Conservation (phyloP, 768 basidiomycete genomes). For the Rhodotorula taiwanensis region DNA sequence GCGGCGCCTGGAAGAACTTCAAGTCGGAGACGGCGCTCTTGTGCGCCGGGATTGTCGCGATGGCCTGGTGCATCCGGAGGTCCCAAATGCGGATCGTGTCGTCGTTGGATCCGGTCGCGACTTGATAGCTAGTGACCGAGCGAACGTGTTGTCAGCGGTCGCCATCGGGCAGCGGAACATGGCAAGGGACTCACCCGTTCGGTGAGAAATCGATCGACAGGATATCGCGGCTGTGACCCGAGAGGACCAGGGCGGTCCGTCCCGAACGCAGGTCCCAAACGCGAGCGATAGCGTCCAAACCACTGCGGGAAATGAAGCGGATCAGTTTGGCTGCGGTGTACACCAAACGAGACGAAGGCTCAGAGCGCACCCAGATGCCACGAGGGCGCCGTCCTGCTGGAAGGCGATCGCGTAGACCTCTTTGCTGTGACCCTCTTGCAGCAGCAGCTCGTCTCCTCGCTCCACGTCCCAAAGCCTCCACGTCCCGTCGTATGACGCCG, state of each 20-base stretch:
- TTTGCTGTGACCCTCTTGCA: slow-evolving; percentile 96
- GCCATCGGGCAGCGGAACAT: background rate
- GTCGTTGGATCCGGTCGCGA: slow-evolving; percentile 93
- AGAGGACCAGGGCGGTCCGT: slow-evolving; percentile 92
- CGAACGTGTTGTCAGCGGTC: background rate
- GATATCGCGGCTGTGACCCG: slow-evolving; percentile 91
- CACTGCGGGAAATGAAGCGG: slow-evolving; percentile 51
- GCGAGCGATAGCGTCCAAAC: slow-evolving; percentile 90
- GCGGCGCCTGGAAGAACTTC: slow-evolving; percentile 67
- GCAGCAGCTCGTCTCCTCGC: slow-evolving; percentile 63
- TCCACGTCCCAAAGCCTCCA: slow-evolving; percentile 95
- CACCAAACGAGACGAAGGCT: no score
- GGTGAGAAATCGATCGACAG: slow-evolving; percentile 87
- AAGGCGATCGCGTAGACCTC: slow-evolving; percentile 95
- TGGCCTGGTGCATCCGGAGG: slow-evolving; percentile 80
- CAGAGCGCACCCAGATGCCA: slow-evolving; percentile 76
- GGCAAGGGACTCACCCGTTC: slow-evolving; percentile 62
- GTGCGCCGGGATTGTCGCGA: slow-evolving; percentile 95
- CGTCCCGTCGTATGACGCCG: slow-evolving; percentile 92
- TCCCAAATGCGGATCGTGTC: slow-evolving; percentile 99
- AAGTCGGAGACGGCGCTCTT: slow-evolving; percentile 90
- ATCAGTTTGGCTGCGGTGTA: slow-evolving; percentile 8
- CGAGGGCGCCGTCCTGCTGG: slow-evolving; percentile 86
- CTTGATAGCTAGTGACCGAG: slow-evolving; percentile 66
- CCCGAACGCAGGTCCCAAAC: slow-evolving; percentile 97